phyloP scores from a whole-genome alignment of 2,329 filamentous ascomycete genomes.

The Ceratocystis albifundus region DNA sequence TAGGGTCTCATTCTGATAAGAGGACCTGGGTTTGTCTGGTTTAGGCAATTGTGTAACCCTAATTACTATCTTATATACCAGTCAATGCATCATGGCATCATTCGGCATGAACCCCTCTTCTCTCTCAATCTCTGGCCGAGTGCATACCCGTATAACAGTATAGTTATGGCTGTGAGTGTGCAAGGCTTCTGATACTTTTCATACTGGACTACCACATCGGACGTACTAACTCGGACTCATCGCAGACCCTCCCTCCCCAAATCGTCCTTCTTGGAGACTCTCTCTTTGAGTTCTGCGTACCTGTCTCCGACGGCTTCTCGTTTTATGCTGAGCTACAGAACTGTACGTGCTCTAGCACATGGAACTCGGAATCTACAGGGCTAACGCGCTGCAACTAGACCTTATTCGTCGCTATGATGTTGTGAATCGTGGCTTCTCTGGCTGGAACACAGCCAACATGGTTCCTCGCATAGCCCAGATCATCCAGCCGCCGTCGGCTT shows the following conservation, averaged over 20 bases:
- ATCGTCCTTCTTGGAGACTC: constrained; percentile 84
- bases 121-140: too few relatives aligned
- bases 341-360: constrained; percentile 37
- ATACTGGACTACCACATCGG: too few relatives aligned
- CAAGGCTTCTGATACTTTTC: not conserved
- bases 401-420: constrained; percentile 72
- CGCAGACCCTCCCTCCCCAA: constrained; percentile 41
- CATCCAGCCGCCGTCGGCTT: constrained; percentile 52
- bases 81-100: not conserved
- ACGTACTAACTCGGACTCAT: not conserved
- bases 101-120: too few relatives aligned
- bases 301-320: constrained; percentile 55
- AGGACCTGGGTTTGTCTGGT: not conserved
- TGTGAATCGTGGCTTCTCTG: constrained; percentile 75
- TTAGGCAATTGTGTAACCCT: not conserved
- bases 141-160: too few relatives aligned
- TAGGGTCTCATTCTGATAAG: constrained; percentile 19
- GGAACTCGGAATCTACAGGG: too few relatives aligned
- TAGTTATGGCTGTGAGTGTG: not conserved
- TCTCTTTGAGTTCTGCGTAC: constrained; percentile 59
- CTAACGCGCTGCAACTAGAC: constrained; percentile 36
- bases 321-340: constrained; percentile 61
- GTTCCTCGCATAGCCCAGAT: constrained; percentile 57
- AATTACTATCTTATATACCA: not conserved
- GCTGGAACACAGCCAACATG: constrained; percentile 71